Evolutionary conservation across 2,329 filamentous ascomycete species (phyloP), one percentile per base, ranked within the genome.

Genomic region (Fusarium buharicum): DNA sequence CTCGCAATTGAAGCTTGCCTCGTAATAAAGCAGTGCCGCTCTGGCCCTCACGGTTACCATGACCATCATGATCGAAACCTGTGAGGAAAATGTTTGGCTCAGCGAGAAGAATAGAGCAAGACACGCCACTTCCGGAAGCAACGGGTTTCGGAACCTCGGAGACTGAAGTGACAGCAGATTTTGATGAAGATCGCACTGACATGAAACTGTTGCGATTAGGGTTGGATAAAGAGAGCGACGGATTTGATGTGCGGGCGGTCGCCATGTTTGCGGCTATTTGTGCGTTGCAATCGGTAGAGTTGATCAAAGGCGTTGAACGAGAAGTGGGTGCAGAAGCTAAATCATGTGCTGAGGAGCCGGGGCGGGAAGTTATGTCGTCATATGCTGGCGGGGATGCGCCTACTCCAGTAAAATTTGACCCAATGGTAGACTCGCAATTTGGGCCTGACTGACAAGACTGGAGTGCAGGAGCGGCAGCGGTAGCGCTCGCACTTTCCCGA

Each of bases 21-120:
- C 95, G 86, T 13, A 99, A 82, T 72, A 99, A 89, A 1, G 93
- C 91, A 7, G 92, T 94, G 87, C 91, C 55, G 86, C 91, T 51
- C 73, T 79, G 67, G 3, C 84, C 82, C 11, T 86, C 84, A 40
- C 72, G 73, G 33, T 74, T 67, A 8, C 76, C 73, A 67, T 84
- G 82, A 43, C 89, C 86, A 54, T 88, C 84, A 66, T 91, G 89
- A 55, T 93, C 90, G 69, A 94, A 93, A 1, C 91, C 91, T 24
- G 89, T 87, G 30, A 95, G 79, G 70, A 92, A 95, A 20, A 95
- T 79, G 55, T 90, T 89, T n/a, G 90, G 90, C 73, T 95, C 92
- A 24, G 90, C 90, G 36, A 95, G 79, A 24, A 89, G 78, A 40
- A 95, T 90, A 27, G 87, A 89, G 69, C 91, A 90, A 20, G 83